Conservation (phyloP, 2,329 filamentous ascomycete species). For the Trichoderma koningiopsis region DNA sequence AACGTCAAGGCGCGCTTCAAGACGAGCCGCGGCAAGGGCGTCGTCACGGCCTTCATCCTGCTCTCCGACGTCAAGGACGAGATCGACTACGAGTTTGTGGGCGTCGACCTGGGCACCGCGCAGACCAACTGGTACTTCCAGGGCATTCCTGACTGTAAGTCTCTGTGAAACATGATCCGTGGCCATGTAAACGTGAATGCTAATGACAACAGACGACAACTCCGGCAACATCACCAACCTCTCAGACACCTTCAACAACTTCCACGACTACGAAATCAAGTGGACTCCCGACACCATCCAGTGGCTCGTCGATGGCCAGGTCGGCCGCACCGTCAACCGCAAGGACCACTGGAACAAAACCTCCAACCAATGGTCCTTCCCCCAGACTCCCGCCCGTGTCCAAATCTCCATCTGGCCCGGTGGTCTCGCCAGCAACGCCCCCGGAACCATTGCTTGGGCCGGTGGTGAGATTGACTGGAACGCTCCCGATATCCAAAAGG, state of each 20-base stretch:
- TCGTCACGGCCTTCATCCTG: constrained; percentile 96
- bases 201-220: constrained; percentile 60
- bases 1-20: constrained; percentile 84
- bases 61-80: constrained; percentile 96
- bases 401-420: constrained; percentile 97
- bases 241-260: constrained; percentile 72
- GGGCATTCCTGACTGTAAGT: constrained; percentile 82
- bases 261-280: constrained; percentile 88
- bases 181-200: no score
- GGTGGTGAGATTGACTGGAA: constrained; percentile 87
- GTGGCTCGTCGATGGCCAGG: constrained; percentile 83
- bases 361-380: constrained; percentile 78
- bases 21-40: constrained; percentile 80
- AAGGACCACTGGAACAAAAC: constrained; percentile 85
- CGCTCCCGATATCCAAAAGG: constrained; percentile 72
- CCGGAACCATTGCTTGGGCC: constrained; percentile 89
- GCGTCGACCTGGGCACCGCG: constrained; percentile 71
- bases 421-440: constrained; percentile 73
- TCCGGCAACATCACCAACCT: constrained; percentile 65
- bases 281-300: constrained; percentile 86
- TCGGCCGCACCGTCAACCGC: constrained; percentile 73
- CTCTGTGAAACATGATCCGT: no score
- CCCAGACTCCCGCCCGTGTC: constrained; percentile 87
- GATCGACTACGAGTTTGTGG: constrained; percentile 96
- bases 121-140: constrained; percentile 99